Evolutionary conservation across 768 basidiomycete species (phyloP).

Genomic region (Naganishia vaughanmartiniae): DNA sequence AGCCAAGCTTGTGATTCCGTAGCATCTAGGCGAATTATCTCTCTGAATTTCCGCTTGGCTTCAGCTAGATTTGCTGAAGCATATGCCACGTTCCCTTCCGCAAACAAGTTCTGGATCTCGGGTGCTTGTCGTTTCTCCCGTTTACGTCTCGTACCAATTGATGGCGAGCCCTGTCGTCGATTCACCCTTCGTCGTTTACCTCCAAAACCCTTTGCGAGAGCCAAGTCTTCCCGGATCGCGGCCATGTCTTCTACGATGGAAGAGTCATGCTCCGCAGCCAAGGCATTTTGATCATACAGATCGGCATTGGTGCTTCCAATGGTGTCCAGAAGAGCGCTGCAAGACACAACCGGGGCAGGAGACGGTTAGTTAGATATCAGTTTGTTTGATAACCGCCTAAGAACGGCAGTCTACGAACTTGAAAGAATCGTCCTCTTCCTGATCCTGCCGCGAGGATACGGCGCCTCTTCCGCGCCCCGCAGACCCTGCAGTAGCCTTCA

Average conservation of each 20-base stretch:
- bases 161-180: slow-evolving; percentile 35
- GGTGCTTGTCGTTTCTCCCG: slow-evolving; percentile 42
- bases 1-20: slow-evolving; percentile 79
- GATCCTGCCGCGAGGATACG: slow-evolving; percentile 4
- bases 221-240: slow-evolving; percentile 34
- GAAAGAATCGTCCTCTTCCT: slow-evolving; percentile 22
- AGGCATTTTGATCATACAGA: slow-evolving; percentile 9
- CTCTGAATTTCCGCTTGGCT: slow-evolving; percentile 76
- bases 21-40: slow-evolving; percentile 91
- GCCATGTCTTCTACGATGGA: slow-evolving; percentile 22
- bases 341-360: background rate
- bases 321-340: slow-evolving; percentile 11
- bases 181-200: slow-evolving; percentile 24
- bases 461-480: background rate
- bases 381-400: too few species aligned
- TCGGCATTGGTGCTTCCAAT: slow-evolving; percentile 1
- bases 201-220: slow-evolving; percentile 24
- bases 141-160: slow-evolving; percentile 24
- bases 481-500: background rate
- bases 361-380: background rate
- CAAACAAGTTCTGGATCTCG: slow-evolving; percentile 60
- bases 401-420: slow-evolving; percentile 5
- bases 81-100: slow-evolving; percentile 83
- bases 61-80: slow-evolving; percentile 66
- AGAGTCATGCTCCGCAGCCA: slow-evolving; percentile 5